These are phyloP conservation scores for Termitomyces sp. DNA, from an alignment of 768 basidiomycete genomes.

Conservation along the genomic window DNA sequence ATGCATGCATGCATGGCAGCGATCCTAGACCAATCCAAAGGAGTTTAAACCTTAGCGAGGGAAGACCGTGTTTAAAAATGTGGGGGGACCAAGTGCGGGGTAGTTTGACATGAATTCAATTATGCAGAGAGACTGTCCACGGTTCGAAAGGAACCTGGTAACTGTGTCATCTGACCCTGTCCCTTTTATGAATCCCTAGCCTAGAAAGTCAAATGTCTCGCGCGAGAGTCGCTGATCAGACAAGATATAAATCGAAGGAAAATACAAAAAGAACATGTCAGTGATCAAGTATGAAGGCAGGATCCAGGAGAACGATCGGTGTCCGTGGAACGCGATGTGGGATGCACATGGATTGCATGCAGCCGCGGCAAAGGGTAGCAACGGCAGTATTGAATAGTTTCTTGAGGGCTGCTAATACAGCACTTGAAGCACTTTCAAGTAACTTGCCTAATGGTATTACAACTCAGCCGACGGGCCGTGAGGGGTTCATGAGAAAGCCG, in stretches of 20 bases:
- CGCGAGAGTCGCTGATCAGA: not conserved
- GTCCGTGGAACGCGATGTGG: not conserved
- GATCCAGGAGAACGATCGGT: not conserved
- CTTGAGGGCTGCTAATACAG: not conserved
- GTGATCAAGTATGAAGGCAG: not conserved
- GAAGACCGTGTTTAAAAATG: not conserved
- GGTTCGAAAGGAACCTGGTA: not conserved
- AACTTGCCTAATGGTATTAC: not conserved
- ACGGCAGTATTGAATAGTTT: not conserved
- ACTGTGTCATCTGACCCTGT: not conserved
- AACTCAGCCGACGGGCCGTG: conserved; percentile 7
- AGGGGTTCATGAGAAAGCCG: conserved; percentile 2
- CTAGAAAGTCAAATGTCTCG: not conserved
- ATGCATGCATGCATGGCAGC: not conserved
- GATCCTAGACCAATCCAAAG: not conserved
- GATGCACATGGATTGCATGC: not conserved
- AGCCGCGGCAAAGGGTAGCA: not conserved
- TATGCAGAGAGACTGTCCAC: not conserved
- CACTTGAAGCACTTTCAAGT: not conserved
- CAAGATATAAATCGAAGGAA: not conserved
- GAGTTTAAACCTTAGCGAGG: not conserved
- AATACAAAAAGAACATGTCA: not conserved
- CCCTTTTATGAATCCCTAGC: not conserved
- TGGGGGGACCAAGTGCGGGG: conserved; percentile 2
- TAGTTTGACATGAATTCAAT: conserved; percentile 4